A percentile compares a stretch with the other conserved stretches of the same genome.
Conservation (phyloP, 2,329 filamentous ascomycete species). For the Stylonectria norvegica region DNA sequence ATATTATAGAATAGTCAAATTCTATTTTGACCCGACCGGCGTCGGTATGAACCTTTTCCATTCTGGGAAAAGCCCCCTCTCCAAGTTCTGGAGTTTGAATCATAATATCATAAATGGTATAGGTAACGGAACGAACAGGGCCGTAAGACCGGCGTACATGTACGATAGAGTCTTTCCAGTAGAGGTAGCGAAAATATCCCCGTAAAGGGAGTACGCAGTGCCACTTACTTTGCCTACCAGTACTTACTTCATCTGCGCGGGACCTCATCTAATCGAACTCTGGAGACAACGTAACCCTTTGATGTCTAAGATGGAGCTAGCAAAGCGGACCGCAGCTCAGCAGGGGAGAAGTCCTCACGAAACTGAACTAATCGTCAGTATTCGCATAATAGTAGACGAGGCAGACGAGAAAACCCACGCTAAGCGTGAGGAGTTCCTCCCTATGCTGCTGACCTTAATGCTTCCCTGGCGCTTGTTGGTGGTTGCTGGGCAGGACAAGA, state of each 20-base stretch:
- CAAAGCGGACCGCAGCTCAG: slow-evolving; percentile 4
- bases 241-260: slow-evolving; percentile 4
- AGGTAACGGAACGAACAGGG: no score
- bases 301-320: slow-evolving; percentile 8
- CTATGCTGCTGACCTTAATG: slow-evolving; percentile 10
- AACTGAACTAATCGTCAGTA: slow-evolving; percentile 11
- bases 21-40: no score
- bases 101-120: no score
- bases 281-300: slow-evolving; percentile 9
- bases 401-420: slow-evolving; percentile 8
- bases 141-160: no score
- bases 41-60: no score
- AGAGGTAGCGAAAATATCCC: no score
- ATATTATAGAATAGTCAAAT: no score
- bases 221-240: not conserved
- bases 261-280: slow-evolving; percentile 7
- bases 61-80: no score
- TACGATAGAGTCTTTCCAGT: no score
- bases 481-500: slow-evolving; percentile 12
- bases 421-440: slow-evolving; percentile 8
- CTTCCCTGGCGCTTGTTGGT: slow-evolving; percentile 9
- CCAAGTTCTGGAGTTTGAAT: no score
- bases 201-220: no score
- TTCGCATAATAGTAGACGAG: slow-evolving; percentile 7
- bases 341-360: slow-evolving; percentile 8